phyloP scores from a whole-genome alignment of 495 filamentous ascomycete genomes.

The Pseudevernia furfuracea region DNA sequence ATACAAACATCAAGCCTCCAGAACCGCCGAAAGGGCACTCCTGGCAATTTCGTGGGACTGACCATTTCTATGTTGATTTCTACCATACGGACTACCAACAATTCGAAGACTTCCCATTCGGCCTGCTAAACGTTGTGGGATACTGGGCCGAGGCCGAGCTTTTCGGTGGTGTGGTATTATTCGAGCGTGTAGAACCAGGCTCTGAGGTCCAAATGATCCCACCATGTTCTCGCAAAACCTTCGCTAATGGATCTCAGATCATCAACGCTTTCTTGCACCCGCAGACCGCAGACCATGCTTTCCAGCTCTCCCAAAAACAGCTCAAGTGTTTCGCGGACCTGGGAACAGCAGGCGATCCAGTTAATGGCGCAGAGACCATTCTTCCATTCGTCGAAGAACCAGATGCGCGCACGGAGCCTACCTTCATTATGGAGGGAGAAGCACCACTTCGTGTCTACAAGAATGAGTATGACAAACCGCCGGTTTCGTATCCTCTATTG shows the following conservation, averaged over 20 bases:
- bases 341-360: too few species aligned
- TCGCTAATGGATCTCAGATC: not conserved
- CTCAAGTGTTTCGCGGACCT: not conserved
- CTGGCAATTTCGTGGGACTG: not conserved
- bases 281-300: not conserved
- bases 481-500: too few species aligned
- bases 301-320: not conserved
- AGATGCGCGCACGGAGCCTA: too few species aligned
- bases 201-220: not conserved
- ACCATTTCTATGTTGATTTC: not conserved
- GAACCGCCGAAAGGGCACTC: not conserved
- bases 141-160: not conserved
- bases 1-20: not conserved
- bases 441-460: too few species aligned
- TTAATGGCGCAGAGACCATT: too few species aligned
- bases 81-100: not conserved
- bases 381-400: too few species aligned
- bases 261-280: not conserved
- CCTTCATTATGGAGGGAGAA: too few species aligned
- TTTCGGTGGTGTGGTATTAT: not conserved
- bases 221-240: not conserved
- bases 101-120: not conserved
- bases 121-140: not conserved
- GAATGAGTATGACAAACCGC: too few species aligned
- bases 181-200: not conserved